These are phyloP conservation scores for Gossypium bickii DNA, from an alignment of 345 rosid species.

Conservation along the genomic window DNA sequence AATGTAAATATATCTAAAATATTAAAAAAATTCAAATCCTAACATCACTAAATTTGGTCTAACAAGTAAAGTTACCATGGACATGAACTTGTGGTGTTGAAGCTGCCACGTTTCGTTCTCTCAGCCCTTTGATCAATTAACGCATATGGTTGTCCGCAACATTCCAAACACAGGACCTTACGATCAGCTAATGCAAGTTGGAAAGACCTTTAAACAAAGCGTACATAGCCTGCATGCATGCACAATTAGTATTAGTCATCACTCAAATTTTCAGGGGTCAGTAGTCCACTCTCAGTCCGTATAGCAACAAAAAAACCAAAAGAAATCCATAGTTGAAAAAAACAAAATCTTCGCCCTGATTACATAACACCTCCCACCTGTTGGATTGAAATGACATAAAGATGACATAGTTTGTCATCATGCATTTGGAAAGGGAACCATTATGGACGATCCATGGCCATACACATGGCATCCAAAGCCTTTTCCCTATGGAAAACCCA, in stretches of 20 bases:
- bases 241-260: not conserved
- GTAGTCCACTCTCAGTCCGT: not conserved
- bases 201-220: not conserved
- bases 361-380: not conserved
- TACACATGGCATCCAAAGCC: constrained; percentile 18
- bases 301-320: not conserved
- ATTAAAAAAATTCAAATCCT: not conserved
- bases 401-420: constrained; percentile 23
- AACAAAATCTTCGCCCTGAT: not conserved
- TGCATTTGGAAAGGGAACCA: constrained; percentile 31
- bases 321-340: not conserved
- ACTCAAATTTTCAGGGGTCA: not conserved
- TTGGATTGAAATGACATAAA: constrained; percentile 32
- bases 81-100: not conserved
- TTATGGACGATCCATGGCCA: not conserved
- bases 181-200: not conserved
- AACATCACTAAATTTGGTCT: not conserved
- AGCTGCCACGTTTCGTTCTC: not conserved
- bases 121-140: not conserved
- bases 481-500: not conserved
- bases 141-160: not conserved
- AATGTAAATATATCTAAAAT: no score
- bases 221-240: not conserved
- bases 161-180: not conserved
- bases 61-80: not conserved